phyloP scores from a whole-genome alignment of 805 yeast species.

The Saccharomycopsis javanensis region DNA sequence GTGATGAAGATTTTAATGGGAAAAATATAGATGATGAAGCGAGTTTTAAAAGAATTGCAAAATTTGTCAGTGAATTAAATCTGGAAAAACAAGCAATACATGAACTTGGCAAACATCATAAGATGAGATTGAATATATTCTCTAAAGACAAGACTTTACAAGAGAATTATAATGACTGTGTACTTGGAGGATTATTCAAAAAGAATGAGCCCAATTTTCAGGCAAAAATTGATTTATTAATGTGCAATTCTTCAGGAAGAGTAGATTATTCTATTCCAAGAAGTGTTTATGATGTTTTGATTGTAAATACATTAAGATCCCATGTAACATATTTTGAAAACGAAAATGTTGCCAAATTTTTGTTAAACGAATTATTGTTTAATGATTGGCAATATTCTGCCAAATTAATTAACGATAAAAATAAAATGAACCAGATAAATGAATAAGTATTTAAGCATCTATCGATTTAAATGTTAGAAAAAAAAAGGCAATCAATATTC shows the following conservation, averaged over 20 bases:
- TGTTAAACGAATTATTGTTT: conserved; percentile 47
- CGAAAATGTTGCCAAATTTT: conserved; percentile 69
- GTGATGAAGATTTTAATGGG: neutral
- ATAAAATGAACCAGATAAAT: neutral
- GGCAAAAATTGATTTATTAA: conserved; percentile 29
- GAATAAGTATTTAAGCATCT: no score
- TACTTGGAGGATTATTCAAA: neutral
- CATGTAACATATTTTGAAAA: conserved; percentile 87
- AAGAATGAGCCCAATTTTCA: conserved; percentile 22
- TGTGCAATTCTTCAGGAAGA: conserved; percentile 62
- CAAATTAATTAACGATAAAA: neutral
- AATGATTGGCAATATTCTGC: conserved; percentile 17
- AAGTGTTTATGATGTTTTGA: conserved; percentile 69
- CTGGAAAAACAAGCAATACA: neutral
- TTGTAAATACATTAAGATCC: conserved; percentile 75
- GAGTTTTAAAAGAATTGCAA: neutral
- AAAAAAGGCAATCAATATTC: no score
- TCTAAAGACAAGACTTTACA: neutral
- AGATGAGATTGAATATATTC: neutral
- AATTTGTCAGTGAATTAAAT: neutral
- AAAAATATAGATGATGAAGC: conserved; percentile 8
- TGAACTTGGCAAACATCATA: neutral
- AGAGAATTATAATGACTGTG: neutral
- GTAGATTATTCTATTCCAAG: conserved; percentile 74
- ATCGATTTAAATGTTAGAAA: no score